phyloP scores from a whole-genome alignment of 257 asterid species.

The Paraleonurus japonicus region DNA sequence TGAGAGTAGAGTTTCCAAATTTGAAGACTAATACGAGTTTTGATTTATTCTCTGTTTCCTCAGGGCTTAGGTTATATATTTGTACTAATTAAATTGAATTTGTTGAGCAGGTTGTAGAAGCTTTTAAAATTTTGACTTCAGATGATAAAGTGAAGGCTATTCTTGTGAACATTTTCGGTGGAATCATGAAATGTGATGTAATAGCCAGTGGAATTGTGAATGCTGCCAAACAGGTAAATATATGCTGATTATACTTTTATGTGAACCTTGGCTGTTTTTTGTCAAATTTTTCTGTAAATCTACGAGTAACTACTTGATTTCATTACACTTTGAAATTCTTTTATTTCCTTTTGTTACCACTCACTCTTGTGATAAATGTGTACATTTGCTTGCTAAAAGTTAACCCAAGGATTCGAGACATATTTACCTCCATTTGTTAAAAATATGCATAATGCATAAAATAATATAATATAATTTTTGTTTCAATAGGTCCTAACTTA shows the following conservation, averaged over 20 bases:
- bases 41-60: neutral
- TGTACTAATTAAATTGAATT: constrained; percentile 17
- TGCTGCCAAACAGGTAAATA: constrained; percentile 86
- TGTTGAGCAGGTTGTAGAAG: constrained; percentile 87
- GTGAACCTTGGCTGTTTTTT: neutral
- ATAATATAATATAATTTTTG: no score
- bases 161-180: constrained; percentile 97
- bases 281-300: neutral
- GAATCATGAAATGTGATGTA: constrained; percentile 98
- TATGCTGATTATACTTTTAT: neutral
- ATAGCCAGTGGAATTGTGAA: constrained; percentile 98
- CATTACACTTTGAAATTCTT: neutral
- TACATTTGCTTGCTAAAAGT: neutral
- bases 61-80: neutral
- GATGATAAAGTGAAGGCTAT: constrained; percentile 98
- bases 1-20: constrained; percentile 7
- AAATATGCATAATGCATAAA: neutral
- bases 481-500: no score
- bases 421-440: neutral
- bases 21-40: neutral
- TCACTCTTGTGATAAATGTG: neutral
- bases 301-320: neutral
- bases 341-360: neutral
- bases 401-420: neutral
- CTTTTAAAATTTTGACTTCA: constrained; percentile 90